These are phyloP conservation scores for Kregervanrija fluxuum DNA, from an alignment of 805 yeast species.

Conservation along the genomic window DNA sequence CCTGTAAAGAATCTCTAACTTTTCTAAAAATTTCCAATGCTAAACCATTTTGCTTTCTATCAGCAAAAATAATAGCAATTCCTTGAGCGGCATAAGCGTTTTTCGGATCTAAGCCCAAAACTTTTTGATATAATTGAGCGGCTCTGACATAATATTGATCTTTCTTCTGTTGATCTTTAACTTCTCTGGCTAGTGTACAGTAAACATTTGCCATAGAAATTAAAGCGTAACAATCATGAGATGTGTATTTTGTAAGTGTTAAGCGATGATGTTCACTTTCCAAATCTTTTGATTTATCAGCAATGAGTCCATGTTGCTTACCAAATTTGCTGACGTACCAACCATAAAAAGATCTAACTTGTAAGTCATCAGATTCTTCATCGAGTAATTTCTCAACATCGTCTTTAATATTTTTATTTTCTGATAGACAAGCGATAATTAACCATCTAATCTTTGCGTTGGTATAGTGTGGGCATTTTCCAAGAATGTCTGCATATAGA, in stretches of 20 bases:
- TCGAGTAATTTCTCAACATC: conserved; percentile 51
- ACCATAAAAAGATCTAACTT: conserved; percentile 84
- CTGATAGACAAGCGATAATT: conserved; percentile 48
- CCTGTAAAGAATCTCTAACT: conserved; percentile 82
- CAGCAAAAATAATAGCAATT: conserved; percentile 86
- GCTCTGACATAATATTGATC: conserved; percentile 79
- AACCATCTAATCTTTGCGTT: conserved; percentile 70
- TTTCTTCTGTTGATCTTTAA: conserved; percentile 50
- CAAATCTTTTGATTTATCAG: conserved; percentile 40
- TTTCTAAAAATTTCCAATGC: conserved; percentile 86
- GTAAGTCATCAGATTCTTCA: conserved; percentile 55
- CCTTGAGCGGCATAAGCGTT: conserved; percentile 98
- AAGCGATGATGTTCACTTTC: conserved; percentile 81
- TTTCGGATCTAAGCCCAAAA: conserved; percentile 70
- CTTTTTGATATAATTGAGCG: conserved; percentile 88
- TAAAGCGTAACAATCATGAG: conserved; percentile 86
- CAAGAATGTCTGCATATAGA: conserved; percentile 50
- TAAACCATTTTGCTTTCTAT: conserved; percentile 61
- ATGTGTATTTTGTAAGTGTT: conserved; percentile 72
- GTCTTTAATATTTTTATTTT: conserved; percentile 40
- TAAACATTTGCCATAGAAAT: conserved; percentile 87
- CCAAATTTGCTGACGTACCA: conserved; percentile 73
- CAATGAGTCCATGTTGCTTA: conserved; percentile 38
- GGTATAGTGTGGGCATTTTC: conserved; percentile 58
- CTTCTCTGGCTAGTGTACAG: conserved; percentile 72